phyloP scores from a whole-genome alignment of 2,329 filamentous ascomycete species.

The Aspergillus hortae region DNA sequence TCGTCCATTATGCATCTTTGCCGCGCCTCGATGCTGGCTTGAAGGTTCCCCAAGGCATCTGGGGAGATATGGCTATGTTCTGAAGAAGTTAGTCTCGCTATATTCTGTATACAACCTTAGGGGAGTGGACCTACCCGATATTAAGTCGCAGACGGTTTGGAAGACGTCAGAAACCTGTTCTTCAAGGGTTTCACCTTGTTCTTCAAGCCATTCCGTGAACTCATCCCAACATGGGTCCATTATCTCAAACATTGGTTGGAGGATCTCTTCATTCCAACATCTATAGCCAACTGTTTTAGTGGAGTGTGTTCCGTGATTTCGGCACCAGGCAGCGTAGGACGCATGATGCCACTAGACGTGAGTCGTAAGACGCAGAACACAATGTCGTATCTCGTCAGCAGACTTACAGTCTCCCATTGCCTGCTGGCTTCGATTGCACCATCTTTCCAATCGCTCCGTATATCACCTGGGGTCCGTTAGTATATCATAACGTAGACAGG shows the following conservation, averaged over 20 bases:
- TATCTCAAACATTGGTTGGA: neutral
- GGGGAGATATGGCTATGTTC: conserved; percentile 3
- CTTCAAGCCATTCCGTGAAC: neutral
- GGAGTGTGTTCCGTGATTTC: conserved; percentile 11
- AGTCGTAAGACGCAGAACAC: no score
- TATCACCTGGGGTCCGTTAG: conserved; percentile 2
- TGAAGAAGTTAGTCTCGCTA: neutral
- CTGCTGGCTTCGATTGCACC: conserved; percentile 7
- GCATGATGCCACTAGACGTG: conserved; percentile 6
- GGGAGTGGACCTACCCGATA: neutral
- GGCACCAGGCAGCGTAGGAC: conserved; percentile 16
- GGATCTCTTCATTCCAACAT: conserved; percentile 16
- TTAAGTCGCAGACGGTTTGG: neutral
- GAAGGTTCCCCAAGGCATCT: neutral
- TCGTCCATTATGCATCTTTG: conserved; percentile 3
- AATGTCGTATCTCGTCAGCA: neutral
- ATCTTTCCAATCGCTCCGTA: conserved; percentile 5
- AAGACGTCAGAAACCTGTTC: neutral
- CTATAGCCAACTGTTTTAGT: neutral
- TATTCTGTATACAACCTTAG: no score
- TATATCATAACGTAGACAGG: neutral
- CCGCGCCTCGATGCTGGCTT: neutral
- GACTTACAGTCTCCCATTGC: conserved; percentile 12
- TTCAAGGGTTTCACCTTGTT: neutral
- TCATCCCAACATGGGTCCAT: neutral